Conservation (phyloP, 2,329 filamentous ascomycete species). For the Albophoma yamanashiensis region DNA sequence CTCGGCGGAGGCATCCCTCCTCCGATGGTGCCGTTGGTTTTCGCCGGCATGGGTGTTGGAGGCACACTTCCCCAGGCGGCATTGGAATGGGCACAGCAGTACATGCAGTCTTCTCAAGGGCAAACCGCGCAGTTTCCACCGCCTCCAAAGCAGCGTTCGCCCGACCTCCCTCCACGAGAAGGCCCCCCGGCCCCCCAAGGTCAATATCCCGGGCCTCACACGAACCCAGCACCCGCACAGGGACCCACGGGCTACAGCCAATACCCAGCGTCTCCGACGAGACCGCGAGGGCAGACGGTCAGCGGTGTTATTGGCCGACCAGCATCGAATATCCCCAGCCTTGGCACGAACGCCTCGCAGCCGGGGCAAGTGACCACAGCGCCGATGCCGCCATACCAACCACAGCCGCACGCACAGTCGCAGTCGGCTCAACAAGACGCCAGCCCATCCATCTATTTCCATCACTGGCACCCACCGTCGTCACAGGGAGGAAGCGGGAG, state of each 20-base stretch:
- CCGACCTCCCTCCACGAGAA: slow-evolving; percentile 41
- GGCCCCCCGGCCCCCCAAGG: slow-evolving; percentile 26
- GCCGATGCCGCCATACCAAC: slow-evolving; percentile 29
- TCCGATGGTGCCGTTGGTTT: slow-evolving; percentile 63
- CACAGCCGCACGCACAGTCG: slow-evolving; percentile 37
- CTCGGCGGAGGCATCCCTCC: slow-evolving; percentile 61
- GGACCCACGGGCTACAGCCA: slow-evolving; percentile 28
- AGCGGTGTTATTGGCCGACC: slow-evolving; percentile 27
- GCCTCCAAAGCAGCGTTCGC: slow-evolving; percentile 38
- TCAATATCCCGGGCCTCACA: slow-evolving; percentile 27
- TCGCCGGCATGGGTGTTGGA: slow-evolving; percentile 56
- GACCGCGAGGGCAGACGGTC: slow-evolving; percentile 39
- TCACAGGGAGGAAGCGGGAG: slow-evolving; percentile 44
- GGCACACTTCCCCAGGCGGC: slow-evolving; percentile 49
- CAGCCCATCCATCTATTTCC: slow-evolving; percentile 75
- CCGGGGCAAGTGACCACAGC: slow-evolving; percentile 14
- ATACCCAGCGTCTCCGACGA: slow-evolving; percentile 39
- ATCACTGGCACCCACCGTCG: slow-evolving; percentile 81
- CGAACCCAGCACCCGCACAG: slow-evolving; percentile 17
- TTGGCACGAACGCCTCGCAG: slow-evolving; percentile 34
- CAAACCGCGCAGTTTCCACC: slow-evolving; percentile 41
- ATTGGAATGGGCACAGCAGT: slow-evolving; percentile 60
- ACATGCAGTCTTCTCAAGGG: slow-evolving; percentile 39
- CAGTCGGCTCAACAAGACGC: slow-evolving; percentile 50
- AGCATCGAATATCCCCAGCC: slow-evolving; percentile 28